Evolutionary conservation across 306 rosid species (phyloP), one percentile per base, ranked within the genome.

Genomic region (Betula pendula): DNA sequence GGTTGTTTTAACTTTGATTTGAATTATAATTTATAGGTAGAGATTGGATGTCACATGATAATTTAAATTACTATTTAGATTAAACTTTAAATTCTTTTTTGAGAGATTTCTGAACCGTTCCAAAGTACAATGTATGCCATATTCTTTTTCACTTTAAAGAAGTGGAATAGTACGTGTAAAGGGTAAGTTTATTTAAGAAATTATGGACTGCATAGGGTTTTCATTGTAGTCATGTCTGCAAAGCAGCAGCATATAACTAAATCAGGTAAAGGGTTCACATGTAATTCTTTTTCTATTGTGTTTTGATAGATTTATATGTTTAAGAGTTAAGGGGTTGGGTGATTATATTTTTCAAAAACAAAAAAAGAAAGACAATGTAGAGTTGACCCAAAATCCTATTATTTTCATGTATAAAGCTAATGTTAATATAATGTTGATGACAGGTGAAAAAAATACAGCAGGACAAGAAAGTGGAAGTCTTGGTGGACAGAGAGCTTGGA

Each of bases 381-480:
- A 8, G 45, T 17, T 66, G 8, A 38, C 69, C 14, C 12, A 31
- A 31, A 29, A 29, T 5, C 22, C 43, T 65, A 0, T 16, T 6
- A 4, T 35, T 38, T 14, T 27, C 27, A 52, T 47, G 78, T 75
- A 66, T 43, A 72, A 47, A 48, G 72, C 5, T 19, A 45, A 73
- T 24, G 42, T 27, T 8, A 19, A 15, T n/a, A 68, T n/a, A 68
- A 15, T 80, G 78, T 58, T 73, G 77, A 75, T 81, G 80, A 68
- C 92, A 94, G 98, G 97, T 89, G 79, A 95, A 85, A 88, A 95
- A 89, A 84, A 82, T 95, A 77, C 97, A 88, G 75, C 87, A 88
- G 20, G 98, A 92, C 71, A 90, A 92, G 91, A 90, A 90, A 74
- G 90, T 89, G 73, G 95, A 85, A 72, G 72, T 87, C 74, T 82